Evolutionary conservation across 805 yeast genomes (phyloP).

Genomic region (Teunomyces kruisii): DNA sequence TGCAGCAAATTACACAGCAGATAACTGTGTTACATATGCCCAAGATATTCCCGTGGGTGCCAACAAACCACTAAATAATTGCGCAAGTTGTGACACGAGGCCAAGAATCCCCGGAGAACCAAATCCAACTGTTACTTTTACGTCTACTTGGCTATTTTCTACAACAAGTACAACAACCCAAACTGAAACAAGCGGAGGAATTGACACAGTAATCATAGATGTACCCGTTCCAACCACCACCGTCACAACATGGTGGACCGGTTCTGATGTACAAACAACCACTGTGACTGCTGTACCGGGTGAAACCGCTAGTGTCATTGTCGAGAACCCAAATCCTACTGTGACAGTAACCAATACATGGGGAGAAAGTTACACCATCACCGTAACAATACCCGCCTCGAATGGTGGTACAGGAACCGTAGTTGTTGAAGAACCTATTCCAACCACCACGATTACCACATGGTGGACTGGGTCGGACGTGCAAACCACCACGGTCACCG

Average conservation of each 20-base stretch:
- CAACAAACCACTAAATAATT: too few species aligned
- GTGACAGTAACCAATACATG: slow-evolving; percentile 8
- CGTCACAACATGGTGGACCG: not conserved
- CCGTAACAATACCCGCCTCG: slow-evolving; percentile 5
- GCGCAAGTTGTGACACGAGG: too few species aligned
- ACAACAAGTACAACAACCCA: not conserved
- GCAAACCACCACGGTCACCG: not conserved
- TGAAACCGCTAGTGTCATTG: not conserved
- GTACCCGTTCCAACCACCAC: not conserved
- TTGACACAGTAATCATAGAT: not conserved
- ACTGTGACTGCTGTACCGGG: not conserved
- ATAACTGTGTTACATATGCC: too few species aligned
- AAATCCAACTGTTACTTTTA: not conserved
- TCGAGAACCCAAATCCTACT: slow-evolving; percentile 4
- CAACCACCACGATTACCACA: slow-evolving; percentile 2
- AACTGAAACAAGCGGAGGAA: not conserved
- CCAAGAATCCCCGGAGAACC: not conserved
- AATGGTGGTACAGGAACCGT: slow-evolving; percentile 6
- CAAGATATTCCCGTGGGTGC: too few species aligned
- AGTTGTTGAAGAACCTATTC: slow-evolving; percentile 8
- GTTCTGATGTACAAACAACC: not conserved
- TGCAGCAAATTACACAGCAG: too few species aligned
- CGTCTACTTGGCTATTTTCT: not conserved
- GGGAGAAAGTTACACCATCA: slow-evolving; percentile 5
- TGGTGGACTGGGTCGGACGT: slow-evolving; percentile 5